These are phyloP conservation scores for Cyclocybe aegerita DNA, from an alignment of 768 basidiomycete species.

Conservation along the genomic window DNA sequence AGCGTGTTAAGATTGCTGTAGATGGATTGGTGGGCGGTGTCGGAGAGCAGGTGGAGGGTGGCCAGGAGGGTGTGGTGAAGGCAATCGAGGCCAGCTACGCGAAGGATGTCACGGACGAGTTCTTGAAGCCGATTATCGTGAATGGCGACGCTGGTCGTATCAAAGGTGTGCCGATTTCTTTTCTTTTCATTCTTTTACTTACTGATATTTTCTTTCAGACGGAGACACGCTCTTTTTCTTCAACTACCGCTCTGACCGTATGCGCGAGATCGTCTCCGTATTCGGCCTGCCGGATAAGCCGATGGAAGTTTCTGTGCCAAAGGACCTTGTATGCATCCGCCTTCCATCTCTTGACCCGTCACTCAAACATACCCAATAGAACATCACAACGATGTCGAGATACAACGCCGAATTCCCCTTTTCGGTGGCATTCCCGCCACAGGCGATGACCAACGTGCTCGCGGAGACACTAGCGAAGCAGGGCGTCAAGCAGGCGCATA, in stretches of 20 bases:
- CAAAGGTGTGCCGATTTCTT: slow-evolving; percentile 53
- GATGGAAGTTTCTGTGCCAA: slow-evolving; percentile 78
- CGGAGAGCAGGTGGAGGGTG: slow-evolving; percentile 45
- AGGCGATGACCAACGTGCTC: slow-evolving; percentile 90
- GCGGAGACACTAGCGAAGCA: slow-evolving; percentile 87
- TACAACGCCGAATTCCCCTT: slow-evolving; percentile 94
- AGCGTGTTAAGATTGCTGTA: slow-evolving; percentile 85
- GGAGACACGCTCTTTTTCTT: slow-evolving; percentile 92
- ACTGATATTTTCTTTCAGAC: slow-evolving; percentile 40
- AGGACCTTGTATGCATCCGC: slow-evolving; percentile 61
- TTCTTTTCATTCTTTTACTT: neutral
- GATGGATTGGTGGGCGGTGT: slow-evolving; percentile 82
- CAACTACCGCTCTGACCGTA: slow-evolving; percentile 96
- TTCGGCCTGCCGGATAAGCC: slow-evolving; percentile 83
- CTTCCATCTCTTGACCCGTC: neutral
- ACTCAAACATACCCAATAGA: slow-evolving; percentile 32
- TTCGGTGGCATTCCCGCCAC: slow-evolving; percentile 89
- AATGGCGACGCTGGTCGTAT: slow-evolving; percentile 78
- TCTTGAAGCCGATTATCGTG: slow-evolving; percentile 91
- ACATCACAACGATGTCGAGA: slow-evolving; percentile 91
- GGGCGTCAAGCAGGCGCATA: slow-evolving; percentile 82
- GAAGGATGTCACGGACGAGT: slow-evolving; percentile 91
- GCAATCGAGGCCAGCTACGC: slow-evolving; percentile 76
- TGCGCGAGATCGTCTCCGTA: slow-evolving; percentile 86
- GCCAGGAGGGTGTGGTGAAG: slow-evolving; percentile 57